Conservation (phyloP, 2,329 filamentous ascomycete species). For the Aschersonia sp. region DNA sequence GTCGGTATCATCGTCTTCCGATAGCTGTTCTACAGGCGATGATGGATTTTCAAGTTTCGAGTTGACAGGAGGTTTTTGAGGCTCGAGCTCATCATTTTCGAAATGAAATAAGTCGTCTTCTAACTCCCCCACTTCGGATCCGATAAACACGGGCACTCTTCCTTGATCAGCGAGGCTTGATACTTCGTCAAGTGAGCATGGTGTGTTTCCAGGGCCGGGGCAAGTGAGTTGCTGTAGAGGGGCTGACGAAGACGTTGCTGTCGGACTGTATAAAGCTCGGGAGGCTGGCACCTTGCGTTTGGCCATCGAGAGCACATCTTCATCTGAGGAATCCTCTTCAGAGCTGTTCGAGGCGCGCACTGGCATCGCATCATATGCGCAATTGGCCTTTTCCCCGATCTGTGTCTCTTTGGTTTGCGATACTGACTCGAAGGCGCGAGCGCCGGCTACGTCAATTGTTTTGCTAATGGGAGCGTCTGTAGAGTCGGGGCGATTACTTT, state of each 20-base stretch:
- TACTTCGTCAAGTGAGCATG: too few species aligned
- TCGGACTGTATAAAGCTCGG: background rate
- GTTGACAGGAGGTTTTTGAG: conserved; percentile 6
- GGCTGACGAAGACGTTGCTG: background rate
- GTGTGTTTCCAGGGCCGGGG: too few species aligned
- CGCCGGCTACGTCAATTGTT: background rate
- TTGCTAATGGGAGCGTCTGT: background rate
- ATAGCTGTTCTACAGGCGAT: conserved; percentile 14
- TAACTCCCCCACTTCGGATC: conserved; percentile 4
- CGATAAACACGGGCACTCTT: background rate
- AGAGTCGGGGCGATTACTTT: background rate
- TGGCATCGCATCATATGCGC: background rate
- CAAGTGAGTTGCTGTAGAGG: background rate
- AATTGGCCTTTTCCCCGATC: background rate
- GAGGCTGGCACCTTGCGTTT: conserved; percentile 6
- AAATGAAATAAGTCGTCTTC: conserved; percentile 32
- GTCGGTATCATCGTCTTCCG: conserved; percentile 1
- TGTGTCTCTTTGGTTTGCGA: background rate
- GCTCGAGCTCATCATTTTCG: conserved; percentile 20
- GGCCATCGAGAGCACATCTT: conserved; percentile 25
- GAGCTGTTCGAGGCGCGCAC: conserved; percentile 4
- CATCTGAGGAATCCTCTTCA: conserved; percentile 22
- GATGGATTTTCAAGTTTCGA: background rate
- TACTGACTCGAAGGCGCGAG: background rate
- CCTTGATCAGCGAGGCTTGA: background rate